Base-by-base conservation (phyloP, 805 yeast genomes). In the Yamadazyma laniorum region DNA sequence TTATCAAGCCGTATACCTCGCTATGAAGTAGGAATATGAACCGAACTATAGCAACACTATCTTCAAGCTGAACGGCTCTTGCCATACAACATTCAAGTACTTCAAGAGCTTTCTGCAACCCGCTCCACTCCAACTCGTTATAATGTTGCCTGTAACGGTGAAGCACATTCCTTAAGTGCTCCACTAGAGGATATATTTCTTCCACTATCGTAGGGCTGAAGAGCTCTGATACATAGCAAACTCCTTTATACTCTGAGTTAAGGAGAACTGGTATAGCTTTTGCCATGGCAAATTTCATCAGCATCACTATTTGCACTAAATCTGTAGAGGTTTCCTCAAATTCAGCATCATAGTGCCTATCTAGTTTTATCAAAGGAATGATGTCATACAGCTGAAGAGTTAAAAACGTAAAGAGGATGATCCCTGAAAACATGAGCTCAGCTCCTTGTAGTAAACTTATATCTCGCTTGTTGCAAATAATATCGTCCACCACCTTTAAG, bases 1-100 rank as follows among this genome's bases (percentile, higher is more conserved):
- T 45, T 4, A 58, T 39, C 39, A 48, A 25, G 5, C 35, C 50
- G 9, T 49, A 47, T 18, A 52, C 48, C 5, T 40, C 45, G 6
- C 37, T 39, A 3, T 39, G 42, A 5, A 56, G 13, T 12, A 52
- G n/a, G 12, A 58, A 49, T 9, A 61, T 34, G 54, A 60, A 56
- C 34, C 55, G 43, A 42, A 50, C 58, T 11, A 62, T 27, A 2
- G 61, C 56, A 11, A 53, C 34, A 3, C 60, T 56, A 37, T 49
- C 50, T 25, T 53, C 46, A 5, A n/a, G 12, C 6, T 8, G 7
- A 8, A 37, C 16, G 2, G 37, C 25, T 6, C 6, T 11, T 8
- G 15, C 7, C 9, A 38, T 15, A 9, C 30, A 13, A 29, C 29
- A 1, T 50, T 44, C 14, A 52, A 41, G n/a, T 39, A 16, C 29